phyloP scores from a whole-genome alignment of 306 rosid genomes.

The Parietaria judaica region DNA sequence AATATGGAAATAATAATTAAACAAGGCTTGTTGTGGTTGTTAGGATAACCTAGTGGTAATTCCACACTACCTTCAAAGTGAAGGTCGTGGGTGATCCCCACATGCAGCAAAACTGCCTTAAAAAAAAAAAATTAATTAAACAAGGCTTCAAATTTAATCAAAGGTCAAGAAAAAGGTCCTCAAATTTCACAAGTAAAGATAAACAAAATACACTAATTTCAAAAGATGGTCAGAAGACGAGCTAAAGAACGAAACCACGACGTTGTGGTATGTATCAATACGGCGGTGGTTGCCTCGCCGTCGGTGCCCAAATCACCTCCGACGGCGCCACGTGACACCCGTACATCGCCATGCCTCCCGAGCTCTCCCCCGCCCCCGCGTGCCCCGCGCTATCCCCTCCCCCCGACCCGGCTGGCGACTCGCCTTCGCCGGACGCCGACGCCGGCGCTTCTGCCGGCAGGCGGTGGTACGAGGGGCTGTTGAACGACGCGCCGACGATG shows the following conservation, averaged over 20 bases:
- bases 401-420: slow-evolving; percentile 34
- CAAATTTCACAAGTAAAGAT: neutral
- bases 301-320: slow-evolving; percentile 81
- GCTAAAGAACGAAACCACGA: neutral
- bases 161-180: neutral
- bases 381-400: slow-evolving; percentile 49
- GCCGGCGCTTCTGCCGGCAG: slow-evolving; percentile 37
- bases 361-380: slow-evolving; percentile 38
- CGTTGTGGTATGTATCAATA: slow-evolving; percentile 22
- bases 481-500: slow-evolving; percentile 62
- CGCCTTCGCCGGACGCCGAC: slow-evolving; percentile 32
- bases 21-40: too few relatives aligned
- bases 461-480: slow-evolving; percentile 67
- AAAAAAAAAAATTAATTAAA: neutral
- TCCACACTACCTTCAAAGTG: too few relatives aligned
- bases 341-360: slow-evolving; percentile 71
- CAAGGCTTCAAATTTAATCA: neutral
- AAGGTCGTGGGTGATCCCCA: too few relatives aligned
- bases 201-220: neutral
- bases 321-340: slow-evolving; percentile 51
- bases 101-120: too few relatives aligned
- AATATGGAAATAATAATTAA: too few relatives aligned
- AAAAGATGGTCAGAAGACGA: neutral
- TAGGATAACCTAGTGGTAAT: too few relatives aligned
- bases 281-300: slow-evolving; percentile 66